Evolutionary conservation across 768 basidiomycete genomes (phyloP).

Genomic region (Inosperma sp.): DNA sequence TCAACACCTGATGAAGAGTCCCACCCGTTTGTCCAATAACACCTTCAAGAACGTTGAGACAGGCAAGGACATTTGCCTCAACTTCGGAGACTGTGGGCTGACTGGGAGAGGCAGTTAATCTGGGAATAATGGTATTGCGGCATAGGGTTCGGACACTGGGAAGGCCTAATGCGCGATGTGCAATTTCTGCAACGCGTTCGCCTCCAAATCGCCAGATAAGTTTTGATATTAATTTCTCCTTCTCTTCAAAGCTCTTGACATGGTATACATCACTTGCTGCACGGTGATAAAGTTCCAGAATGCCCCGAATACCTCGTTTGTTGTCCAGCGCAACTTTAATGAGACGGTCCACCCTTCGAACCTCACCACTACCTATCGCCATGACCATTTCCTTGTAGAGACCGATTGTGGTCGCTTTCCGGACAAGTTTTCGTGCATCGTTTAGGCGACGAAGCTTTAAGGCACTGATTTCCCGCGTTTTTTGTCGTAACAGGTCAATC

Average conservation of each 20-base stretch:
- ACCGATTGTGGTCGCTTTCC: slow-evolving; percentile 11
- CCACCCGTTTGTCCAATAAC: not conserved
- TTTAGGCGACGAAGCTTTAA: slow-evolving; percentile 13
- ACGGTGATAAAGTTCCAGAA: slow-evolving; percentile 7
- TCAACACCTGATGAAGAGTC: slow-evolving; percentile 12
- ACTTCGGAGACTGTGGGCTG: slow-evolving; percentile 6
- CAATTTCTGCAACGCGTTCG: slow-evolving; percentile 14
- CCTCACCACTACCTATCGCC: slow-evolving; percentile 19
- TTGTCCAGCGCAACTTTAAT: slow-evolving; percentile 10
- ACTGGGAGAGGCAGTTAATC: slow-evolving; percentile 11
- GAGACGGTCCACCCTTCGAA: slow-evolving; percentile 15
- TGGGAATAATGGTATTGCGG: slow-evolving; percentile 11
- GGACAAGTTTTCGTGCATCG: slow-evolving; percentile 13
- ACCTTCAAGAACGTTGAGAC: not conserved
- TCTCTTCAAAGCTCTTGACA: slow-evolving; percentile 17
- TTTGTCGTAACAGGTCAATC: slow-evolving; percentile 2
- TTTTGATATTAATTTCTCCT: slow-evolving; percentile 14
- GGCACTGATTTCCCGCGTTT: slow-evolving; percentile 1
- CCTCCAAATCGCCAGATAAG: slow-evolving; percentile 20
- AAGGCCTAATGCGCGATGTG: slow-evolving; percentile 12
- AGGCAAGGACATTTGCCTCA: not conserved
- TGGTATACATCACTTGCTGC: slow-evolving; percentile 17
- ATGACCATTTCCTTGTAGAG: slow-evolving; percentile 19
- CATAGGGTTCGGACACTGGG: slow-evolving; percentile 14
- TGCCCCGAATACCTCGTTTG: slow-evolving; percentile 9